Evolutionary conservation across 2,329 filamentous ascomycete species (phyloP).

Genomic region (Hypoxylon sp.): DNA sequence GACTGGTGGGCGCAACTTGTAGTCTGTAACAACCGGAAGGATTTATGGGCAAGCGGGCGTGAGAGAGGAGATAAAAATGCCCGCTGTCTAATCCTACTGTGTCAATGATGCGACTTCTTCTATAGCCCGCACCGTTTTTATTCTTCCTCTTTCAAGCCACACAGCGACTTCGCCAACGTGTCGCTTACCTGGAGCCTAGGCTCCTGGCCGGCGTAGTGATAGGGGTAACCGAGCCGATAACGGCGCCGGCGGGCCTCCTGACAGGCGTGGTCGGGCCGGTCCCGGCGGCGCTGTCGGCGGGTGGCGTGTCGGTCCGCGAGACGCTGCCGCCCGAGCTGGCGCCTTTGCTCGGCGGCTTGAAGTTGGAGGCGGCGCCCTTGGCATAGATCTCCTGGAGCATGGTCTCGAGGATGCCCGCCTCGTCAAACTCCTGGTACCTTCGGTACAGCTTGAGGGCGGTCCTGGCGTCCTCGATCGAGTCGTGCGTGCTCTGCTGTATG

Average conservation of each 20-base stretch:
- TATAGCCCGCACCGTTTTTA: not conserved
- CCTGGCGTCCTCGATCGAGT: conserved; percentile 92
- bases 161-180: not conserved
- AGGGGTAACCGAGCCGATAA: conserved; percentile 25
- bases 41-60: no score
- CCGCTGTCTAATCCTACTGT: not conserved
- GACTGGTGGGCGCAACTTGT: no score
- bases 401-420: conserved; percentile 81
- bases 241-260: conserved; percentile 18
- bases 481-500: conserved; percentile 91
- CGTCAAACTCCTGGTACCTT: conserved; percentile 88
- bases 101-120: not conserved
- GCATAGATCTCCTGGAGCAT: conserved; percentile 89
- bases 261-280: conserved; percentile 35
- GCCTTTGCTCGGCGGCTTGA: conserved; percentile 58
- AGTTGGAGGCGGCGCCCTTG: conserved; percentile 66
- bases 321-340: conserved; percentile 17
- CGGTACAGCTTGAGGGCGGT: conserved; percentile 88
- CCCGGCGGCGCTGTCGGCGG: conserved; percentile 27
- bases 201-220: conserved; percentile 17
- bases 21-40: no score
- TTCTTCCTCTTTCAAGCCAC: not conserved
- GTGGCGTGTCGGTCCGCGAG: conserved; percentile 42
- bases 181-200: conserved; percentile 1
- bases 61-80: not conserved